Base-by-base conservation (phyloP, 192 early-diverging fungal species). In the Linnemannia elongata region DNA sequence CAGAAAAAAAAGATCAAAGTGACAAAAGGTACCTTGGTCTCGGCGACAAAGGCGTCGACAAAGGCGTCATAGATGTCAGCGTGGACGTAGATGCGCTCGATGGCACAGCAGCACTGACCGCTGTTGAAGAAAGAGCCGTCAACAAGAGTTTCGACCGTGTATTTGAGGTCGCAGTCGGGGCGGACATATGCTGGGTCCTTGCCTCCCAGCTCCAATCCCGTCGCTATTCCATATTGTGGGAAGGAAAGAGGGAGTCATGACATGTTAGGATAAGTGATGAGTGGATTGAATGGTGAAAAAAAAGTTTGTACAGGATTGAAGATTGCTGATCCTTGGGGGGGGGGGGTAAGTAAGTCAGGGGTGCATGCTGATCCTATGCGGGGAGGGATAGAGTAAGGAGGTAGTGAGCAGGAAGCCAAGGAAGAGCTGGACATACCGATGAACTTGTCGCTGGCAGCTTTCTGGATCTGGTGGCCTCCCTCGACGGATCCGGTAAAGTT, bases 181-280 rank as follows among this genome's bases (percentile, higher is more conserved):
- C 94, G 91, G 18, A 97, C 95, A 74, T 96, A 96, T 22, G 96
- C 95, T 15, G 96, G 93, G 85, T 96, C 95, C 82, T 97, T 97
- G 22, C 96, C 96, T 35, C 96, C 96, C 6, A 97, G 90, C 60
- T 97, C 96, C 72, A 97, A 88, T 5, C 92, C 93, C 33, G 94
- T 92, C 10, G 91, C 93, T 93, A 74, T 49, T 38, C 10, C 33
- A 41, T 0, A 7, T 39, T 42, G 22, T 24, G 22, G 27, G 38
- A 24, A 41, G 8, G 39, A 72, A 9, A 12, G 30, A 69, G 5
- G 18, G 33, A 71, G 18, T 38, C 0, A 35, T 20, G 69, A 41
- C 5, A 30, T 6, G 60, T 69, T 30, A 44, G 41, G 17, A 70
- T 33, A 30, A 12, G 3, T 15, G 33, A 33, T 30, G 30, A 30